phyloP scores from a whole-genome alignment of 495 filamentous ascomycete species.

The Astrothelium subdiscretum region DNA sequence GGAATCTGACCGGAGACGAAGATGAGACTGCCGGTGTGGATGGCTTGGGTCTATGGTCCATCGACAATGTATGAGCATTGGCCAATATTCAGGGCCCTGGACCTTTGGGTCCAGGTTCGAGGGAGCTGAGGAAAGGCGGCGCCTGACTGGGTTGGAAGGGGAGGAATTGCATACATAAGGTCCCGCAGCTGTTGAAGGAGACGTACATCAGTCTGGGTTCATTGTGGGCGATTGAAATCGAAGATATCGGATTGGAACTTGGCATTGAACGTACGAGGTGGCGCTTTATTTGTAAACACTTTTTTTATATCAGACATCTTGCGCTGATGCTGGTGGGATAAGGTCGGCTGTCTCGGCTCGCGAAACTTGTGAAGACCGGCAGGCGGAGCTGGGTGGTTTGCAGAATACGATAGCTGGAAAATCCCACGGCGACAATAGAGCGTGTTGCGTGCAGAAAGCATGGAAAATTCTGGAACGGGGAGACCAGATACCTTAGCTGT shows the following conservation, averaged over 20 bases:
- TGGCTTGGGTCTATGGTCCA: conserved; percentile 64
- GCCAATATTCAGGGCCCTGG: too few relatives aligned
- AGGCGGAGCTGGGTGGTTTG: not conserved
- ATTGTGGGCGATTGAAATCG: not conserved
- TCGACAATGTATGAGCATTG: not conserved
- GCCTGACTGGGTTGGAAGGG: too few relatives aligned
- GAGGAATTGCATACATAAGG: conserved; percentile 38
- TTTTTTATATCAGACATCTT: conserved; percentile 25
- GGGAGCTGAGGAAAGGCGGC: too few relatives aligned
- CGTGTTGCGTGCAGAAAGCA: too few relatives aligned
- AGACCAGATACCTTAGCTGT: too few relatives aligned
- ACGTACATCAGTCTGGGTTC: not conserved
- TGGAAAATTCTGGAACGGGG: too few relatives aligned
- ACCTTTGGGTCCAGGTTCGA: too few relatives aligned
- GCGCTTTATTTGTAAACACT: conserved; percentile 21
- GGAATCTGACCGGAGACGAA: conserved; percentile 94
- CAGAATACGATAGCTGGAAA: not conserved
- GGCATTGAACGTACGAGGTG: conserved; percentile 13
- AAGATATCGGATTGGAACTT: not conserved
- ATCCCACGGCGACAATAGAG: too few relatives aligned
- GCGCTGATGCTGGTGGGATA: not conserved
- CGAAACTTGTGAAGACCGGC: not conserved
- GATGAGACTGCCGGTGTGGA: conserved; percentile 69
- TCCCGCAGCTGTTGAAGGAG: conserved; percentile 36
- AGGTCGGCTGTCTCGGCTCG: not conserved